Percentiles rank a stretch among this genome's conserved stretches.
phyloP scores from a whole-genome alignment of 2,329 filamentous ascomycete species.

The Fusarium praegraminearum region DNA sequence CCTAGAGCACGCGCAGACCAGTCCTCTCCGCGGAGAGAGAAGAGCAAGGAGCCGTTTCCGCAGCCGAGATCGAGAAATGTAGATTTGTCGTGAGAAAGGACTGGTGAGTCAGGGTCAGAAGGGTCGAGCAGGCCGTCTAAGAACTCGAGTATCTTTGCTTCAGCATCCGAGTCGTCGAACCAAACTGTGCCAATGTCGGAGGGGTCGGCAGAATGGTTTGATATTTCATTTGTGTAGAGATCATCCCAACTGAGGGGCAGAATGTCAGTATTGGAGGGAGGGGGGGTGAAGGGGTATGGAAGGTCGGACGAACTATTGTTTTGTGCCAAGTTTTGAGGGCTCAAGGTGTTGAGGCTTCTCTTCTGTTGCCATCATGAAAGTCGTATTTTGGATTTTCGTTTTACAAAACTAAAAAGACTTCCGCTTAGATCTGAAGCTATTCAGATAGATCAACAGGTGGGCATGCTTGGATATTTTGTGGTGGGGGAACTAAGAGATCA shows the following conservation, averaged over 20 bases:
- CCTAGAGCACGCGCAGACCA: slow-evolving; percentile 82
- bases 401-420: not conserved
- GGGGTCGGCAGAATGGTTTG: slow-evolving; percentile 78
- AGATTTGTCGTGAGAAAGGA: slow-evolving; percentile 53
- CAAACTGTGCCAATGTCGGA: slow-evolving; percentile 89
- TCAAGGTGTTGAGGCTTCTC: slow-evolving; percentile 73
- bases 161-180: slow-evolving; percentile 94
- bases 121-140: slow-evolving; percentile 60
- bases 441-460: slow-evolving; percentile 3
- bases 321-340: slow-evolving; percentile 85
- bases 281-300: not conserved
- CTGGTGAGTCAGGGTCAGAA: slow-evolving; percentile 36
- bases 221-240: slow-evolving; percentile 77
- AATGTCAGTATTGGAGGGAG: slow-evolving; percentile 24
- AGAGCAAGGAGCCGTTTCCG: slow-evolving; percentile 93
- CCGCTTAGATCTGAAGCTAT: slow-evolving; percentile 23
- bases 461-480: slow-evolving; percentile 26
- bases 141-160: slow-evolving; percentile 80
- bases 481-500: slow-evolving; percentile 39
- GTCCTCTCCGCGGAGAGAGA: slow-evolving; percentile 74
- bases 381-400: not conserved
- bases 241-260: slow-evolving; percentile 73
- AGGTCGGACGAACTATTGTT: slow-evolving; percentile 89
- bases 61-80: slow-evolving; percentile 89
- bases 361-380: slow-evolving; percentile 35